Base-by-base conservation (phyloP, 306 rosid genomes). In the Cajanus cajan region DNA sequence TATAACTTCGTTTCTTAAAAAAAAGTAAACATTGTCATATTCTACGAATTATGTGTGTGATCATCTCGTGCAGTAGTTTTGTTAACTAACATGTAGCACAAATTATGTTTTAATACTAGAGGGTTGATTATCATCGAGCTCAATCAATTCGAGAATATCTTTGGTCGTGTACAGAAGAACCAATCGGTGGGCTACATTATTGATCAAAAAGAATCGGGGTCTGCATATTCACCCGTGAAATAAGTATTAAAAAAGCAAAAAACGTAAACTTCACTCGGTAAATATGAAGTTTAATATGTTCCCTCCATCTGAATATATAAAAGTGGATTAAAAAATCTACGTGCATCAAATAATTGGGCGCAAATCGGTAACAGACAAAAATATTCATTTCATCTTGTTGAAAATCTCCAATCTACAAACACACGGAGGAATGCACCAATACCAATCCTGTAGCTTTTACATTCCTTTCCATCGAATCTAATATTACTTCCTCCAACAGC, bases 401-500 rank as follows among this genome's bases (percentile, higher is more conserved):
- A 16, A 34, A 81, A 58, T 67, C 28, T 74, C 18, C 1, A 47
- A 50, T 12, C 34, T 33, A 47, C 21, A 19, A 54, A 63, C 34
- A 3, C 2, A 51, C 44, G 19, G 36, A n/a, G n/a, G 55, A 40
- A 28, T 25, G 33, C 47, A 16, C 54, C 54, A 48, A 63, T 48
- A 58, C 58, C 68, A 31, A 66, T 57, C 24, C 40, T 5, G n/a
- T 5, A 34, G 40, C 75, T 58, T 66, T 24, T 21, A 16, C 54
- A 22, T 58, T 77, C 71, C 47, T 19, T 69, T 64, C 36, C 12
- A 33, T 58, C 43, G 39, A 57, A 69, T 19, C 77, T 44, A 57
- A 41, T 14, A 62, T 48, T 76, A 65, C 54, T 71, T 64, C 66
- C 62, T 39, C 61, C 63, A n/a, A 51, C 15, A 18, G 36, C 71